Conservation (phyloP, 2,329 filamentous ascomycete genomes). For the Seiridium cupressi region DNA sequence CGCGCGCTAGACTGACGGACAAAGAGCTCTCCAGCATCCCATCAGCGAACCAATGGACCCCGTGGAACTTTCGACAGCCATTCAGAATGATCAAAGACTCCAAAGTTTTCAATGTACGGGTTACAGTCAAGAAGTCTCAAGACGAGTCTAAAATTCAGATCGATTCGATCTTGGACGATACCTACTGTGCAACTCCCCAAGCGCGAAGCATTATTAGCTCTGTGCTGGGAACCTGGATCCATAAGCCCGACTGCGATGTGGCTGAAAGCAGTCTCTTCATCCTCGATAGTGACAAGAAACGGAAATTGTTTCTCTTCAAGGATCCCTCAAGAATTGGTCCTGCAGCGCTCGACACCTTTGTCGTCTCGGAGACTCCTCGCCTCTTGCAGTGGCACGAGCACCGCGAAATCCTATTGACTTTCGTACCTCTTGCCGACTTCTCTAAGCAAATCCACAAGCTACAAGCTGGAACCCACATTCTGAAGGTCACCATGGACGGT, state of each 20-base stretch:
- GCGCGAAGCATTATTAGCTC: background rate
- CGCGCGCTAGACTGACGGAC: constrained; percentile 13
- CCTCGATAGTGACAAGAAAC: background rate
- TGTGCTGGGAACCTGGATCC: constrained; percentile 14
- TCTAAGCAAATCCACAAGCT: constrained; percentile 14
- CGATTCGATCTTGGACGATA: background rate
- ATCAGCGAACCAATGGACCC: constrained; percentile 13
- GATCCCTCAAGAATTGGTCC: constrained; percentile 19
- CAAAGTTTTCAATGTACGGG: background rate
- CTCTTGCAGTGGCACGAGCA: constrained; percentile 29
- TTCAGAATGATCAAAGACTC: background rate
- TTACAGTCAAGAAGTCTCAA: background rate
- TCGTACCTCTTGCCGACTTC: constrained; percentile 3
- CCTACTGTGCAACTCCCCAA: background rate
- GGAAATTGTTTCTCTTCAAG: constrained; percentile 27
- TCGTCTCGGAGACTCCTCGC: constrained; percentile 24
- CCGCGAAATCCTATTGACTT: constrained; percentile 24
- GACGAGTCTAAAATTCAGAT: background rate
- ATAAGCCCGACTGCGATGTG: constrained; percentile 25
- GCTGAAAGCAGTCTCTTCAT: constrained; percentile 26
- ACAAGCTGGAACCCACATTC: background rate
- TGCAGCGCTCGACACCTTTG: constrained; percentile 23
- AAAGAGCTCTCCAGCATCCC: background rate
- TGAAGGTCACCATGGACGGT: constrained; percentile 6
- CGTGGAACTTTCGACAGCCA: constrained; percentile 14